These are phyloP conservation scores for Alloteropsis semialata DNA, from an alignment of 176 grass and related monocot species.

Conservation along the genomic window DNA sequence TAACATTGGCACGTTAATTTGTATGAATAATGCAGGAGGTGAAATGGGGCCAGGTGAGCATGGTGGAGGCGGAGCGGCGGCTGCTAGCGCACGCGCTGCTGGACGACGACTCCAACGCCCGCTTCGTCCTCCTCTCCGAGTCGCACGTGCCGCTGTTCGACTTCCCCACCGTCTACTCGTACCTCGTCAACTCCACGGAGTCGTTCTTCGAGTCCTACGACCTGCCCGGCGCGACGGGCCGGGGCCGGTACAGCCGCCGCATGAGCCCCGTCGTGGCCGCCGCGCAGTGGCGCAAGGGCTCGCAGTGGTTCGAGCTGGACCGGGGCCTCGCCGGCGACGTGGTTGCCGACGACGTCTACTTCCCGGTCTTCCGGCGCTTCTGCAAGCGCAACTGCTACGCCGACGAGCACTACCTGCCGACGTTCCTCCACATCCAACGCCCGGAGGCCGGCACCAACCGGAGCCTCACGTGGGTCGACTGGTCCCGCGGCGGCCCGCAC, in stretches of 20 bases:
- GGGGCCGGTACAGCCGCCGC: conserved; percentile 44
- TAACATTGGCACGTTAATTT: not conserved
- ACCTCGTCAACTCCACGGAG: conserved; percentile 57
- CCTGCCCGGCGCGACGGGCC: conserved; percentile 20
- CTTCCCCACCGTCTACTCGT: conserved; percentile 45
- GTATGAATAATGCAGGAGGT: conserved; percentile 74
- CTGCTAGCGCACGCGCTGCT: conserved; percentile 61
- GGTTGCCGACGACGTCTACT: conserved; percentile 46
- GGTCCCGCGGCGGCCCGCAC: conserved; percentile 63
- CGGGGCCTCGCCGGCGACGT: conserved; percentile 36
- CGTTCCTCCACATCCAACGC: conserved; percentile 32
- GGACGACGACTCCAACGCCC: conserved; percentile 57
- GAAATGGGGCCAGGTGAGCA: conserved; percentile 59
- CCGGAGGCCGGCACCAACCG: not conserved
- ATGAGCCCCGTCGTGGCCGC: conserved; percentile 37
- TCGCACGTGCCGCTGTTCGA: conserved; percentile 62
- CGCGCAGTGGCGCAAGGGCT: conserved; percentile 70
- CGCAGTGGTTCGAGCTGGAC: conserved; percentile 74
- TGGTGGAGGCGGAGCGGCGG: conserved; percentile 71
- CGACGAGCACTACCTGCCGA: conserved; percentile 77
- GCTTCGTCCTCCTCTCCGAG: conserved; percentile 66
- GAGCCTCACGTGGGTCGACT: conserved; percentile 70
- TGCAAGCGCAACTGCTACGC: conserved; percentile 63
- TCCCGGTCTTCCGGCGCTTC: conserved; percentile 37
- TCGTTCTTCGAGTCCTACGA: conserved; percentile 58